These are phyloP conservation scores for Colletotrichum sp. DNA, from an alignment of 2,329 filamentous ascomycete species.

Conservation along the genomic window DNA sequence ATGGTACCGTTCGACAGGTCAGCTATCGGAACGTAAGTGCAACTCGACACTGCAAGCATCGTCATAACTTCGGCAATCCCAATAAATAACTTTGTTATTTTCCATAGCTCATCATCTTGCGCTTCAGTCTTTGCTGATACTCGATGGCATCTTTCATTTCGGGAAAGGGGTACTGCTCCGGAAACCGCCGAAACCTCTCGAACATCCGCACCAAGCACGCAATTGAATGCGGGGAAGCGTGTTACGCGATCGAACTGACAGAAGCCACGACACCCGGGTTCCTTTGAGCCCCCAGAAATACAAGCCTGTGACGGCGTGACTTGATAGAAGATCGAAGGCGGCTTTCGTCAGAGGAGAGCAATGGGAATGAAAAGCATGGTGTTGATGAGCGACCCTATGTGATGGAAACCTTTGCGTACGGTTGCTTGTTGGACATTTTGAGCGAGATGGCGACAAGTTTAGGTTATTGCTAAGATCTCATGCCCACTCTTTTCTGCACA, in stretches of 20 bases:
- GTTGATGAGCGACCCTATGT: background rate
- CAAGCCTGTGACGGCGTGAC: background rate
- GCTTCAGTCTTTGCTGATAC: background rate
- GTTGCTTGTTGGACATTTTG: background rate
- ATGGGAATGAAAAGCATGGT: background rate
- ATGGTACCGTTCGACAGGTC: background rate
- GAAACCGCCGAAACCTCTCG: background rate
- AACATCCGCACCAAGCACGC: background rate
- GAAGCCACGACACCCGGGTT: background rate
- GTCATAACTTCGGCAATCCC: background rate
- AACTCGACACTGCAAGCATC: background rate
- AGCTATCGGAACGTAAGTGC: background rate
- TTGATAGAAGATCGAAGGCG: background rate
- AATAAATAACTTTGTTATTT: background rate
- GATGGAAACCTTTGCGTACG: background rate
- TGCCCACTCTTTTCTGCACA: background rate
- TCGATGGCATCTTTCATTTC: background rate
- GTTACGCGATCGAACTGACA: background rate
- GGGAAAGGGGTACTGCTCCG: background rate
- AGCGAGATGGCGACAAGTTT: background rate
- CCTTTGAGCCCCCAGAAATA: background rate
- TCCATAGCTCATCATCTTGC: background rate
- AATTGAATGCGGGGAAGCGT: too few relatives aligned
- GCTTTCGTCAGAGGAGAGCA: background rate
- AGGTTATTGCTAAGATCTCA: accelerated